These are phyloP conservation scores for Leccinum pallidistipes DNA, from an alignment of 1,284 basidiomycete species.

Conservation along the genomic window DNA sequence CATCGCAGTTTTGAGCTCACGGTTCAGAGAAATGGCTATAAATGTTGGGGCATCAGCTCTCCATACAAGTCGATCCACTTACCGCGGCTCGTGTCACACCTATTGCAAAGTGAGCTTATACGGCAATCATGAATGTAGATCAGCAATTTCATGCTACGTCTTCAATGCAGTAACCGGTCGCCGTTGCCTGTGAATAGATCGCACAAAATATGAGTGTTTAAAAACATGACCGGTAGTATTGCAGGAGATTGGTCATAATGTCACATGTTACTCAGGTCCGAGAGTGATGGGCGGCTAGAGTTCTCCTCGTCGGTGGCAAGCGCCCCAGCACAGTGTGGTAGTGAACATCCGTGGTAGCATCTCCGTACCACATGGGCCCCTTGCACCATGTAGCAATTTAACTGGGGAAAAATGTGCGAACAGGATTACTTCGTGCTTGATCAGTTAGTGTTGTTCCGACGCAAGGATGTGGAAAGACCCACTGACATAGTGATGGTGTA, in stretches of 20 bases:
- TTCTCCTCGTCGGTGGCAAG: background rate
- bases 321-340: background rate
- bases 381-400: background rate
- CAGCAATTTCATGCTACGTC: background rate
- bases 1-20: background rate
- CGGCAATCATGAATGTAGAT: background rate
- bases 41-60: background rate
- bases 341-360: background rate
- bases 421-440: background rate
- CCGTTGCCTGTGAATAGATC: background rate
- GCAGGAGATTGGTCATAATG: background rate
- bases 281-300: background rate
- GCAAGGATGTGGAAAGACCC: background rate
- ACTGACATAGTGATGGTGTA: background rate
- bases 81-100: background rate
- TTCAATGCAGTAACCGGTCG: background rate
- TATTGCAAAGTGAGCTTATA: background rate
- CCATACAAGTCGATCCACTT: background rate
- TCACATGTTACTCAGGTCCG: background rate
- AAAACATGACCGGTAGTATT: background rate
- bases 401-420: background rate
- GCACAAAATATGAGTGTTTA: background rate
- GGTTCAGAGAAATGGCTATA: background rate
- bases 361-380: background rate
- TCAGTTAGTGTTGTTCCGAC: background rate